Conservation (phyloP, 805 yeast genomes). For the Hanseniaspora taiwanica region DNA sequence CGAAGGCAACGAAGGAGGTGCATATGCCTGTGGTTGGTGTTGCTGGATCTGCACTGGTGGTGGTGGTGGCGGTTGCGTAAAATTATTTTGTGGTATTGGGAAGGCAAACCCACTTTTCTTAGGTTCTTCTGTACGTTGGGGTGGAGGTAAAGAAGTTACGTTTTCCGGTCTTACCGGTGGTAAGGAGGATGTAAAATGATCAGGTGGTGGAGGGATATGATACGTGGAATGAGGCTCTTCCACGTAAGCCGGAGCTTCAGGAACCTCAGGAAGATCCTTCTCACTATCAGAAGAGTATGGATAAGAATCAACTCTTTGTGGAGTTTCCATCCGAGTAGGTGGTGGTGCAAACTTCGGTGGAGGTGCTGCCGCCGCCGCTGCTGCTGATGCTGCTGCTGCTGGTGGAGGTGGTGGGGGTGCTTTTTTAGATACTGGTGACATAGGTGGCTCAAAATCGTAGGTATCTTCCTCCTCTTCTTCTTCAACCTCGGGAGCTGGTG, state of each 20-base stretch:
- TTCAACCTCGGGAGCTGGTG: slow-evolving; percentile 7
- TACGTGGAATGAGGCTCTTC: slow-evolving; percentile 5
- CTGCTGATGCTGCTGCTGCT: slow-evolving; percentile 6
- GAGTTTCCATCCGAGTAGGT: too few species aligned
- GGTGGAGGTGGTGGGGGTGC: slow-evolving; percentile 9
- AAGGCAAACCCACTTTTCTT: slow-evolving; percentile 9
- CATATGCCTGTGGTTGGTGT: background rate
- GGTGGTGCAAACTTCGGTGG: background rate
- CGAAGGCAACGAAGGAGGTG: background rate
- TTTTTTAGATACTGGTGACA: slow-evolving; percentile 1
- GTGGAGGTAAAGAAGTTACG: background rate
- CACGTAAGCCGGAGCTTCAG: background rate
- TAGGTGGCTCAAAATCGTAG: slow-evolving; percentile 1
- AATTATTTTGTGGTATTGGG: background rate
- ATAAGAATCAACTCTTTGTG: slow-evolving; percentile 2
- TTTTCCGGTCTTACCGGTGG: slow-evolving; percentile 3
- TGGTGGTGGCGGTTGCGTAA: background rate
- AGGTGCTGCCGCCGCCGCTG: background rate
- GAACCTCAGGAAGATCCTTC: too few species aligned
- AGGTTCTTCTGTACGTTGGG: too few species aligned
- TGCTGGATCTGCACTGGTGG: background rate
- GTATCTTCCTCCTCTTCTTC: slow-evolving; percentile 3
- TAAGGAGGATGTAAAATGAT: slow-evolving; percentile 7
- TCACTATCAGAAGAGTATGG: too few species aligned
- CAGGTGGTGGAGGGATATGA: slow-evolving; percentile 8